Base-by-base conservation (phyloP, 2,329 filamentous ascomycete genomes). In the Calonectria ilicicola region DNA sequence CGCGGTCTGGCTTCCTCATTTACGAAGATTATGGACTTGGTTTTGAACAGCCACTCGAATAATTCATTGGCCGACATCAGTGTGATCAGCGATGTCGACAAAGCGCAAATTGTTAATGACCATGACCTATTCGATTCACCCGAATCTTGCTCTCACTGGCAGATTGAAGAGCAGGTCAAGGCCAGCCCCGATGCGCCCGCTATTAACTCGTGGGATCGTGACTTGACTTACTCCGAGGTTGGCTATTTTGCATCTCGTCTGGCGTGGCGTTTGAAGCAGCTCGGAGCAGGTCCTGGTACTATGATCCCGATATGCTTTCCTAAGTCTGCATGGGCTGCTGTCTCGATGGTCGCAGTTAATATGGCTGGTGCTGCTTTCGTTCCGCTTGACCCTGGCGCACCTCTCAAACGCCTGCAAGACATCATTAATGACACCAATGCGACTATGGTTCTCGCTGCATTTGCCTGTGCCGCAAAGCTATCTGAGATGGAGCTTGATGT, bases 291-390 rank as follows among this genome's bases (percentile, higher is more conserved):
- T 21, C 65, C 65, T 21, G 51, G 65, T n/a, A 58, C 32, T 15
- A 47, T 69, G 56, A 63, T 69, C 21, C 66, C 42, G 14, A 35
- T 51, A 27, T 69, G 66, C 12, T 69, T 69, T 9, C 53, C 53
- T 9, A 69, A 69, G 46, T 62, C 53, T 3, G 44, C 56, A 2
- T 69, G 66, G 66, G 53, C 53, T 17, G 32, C 53, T 35, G 27
- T 69, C 27, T 69, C 66, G 12, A 69, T 69, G 53, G 53, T 69
- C 5, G 66, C 66, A 19, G 46, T 69, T 14, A 69, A 69, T n/a
- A 69, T 62, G 66, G 32, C 53, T 5, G 66, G 66, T 26, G 66
- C 53, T 32, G 66, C 66, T 19, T 69, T 62, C 32, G 66, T 69
- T n/a, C 66, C 66, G n/a, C 66, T 69, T 69, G 66, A 69, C 23